Evolutionary conservation across 2,329 filamentous ascomycete genomes (phyloP).

Genomic region (Sarocladiaceae sp.): DNA sequence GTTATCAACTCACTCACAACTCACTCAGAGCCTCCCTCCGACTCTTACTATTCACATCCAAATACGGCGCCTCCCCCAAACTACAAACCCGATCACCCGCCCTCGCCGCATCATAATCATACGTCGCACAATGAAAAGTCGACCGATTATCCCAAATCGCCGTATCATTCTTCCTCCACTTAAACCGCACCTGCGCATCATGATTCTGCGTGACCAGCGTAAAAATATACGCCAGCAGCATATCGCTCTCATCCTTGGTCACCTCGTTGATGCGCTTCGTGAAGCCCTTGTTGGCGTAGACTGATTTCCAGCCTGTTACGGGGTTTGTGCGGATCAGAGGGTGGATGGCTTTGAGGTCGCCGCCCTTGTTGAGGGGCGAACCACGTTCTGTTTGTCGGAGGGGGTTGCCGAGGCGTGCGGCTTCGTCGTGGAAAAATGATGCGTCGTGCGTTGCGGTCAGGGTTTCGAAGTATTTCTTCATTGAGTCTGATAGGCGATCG

Average conservation of each 20-base stretch:
- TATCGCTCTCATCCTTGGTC: conserved; percentile 48
- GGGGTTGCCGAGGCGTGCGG: conserved; percentile 40
- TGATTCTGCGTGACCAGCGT: conserved; percentile 50
- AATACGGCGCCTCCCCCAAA: conserved; percentile 39
- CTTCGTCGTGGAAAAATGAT: conserved; percentile 41
- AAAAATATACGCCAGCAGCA: conserved; percentile 44
- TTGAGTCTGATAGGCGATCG: conserved; percentile 45
- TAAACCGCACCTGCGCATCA: conserved; percentile 52
- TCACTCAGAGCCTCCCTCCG: conserved; percentile 31
- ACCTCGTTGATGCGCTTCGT: conserved; percentile 52
- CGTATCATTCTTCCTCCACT: conserved; percentile 48
- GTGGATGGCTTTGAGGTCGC: conserved; percentile 43
- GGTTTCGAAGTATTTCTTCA: conserved; percentile 42
- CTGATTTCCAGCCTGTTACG: conserved; percentile 54
- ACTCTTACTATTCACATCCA: conserved; percentile 32
- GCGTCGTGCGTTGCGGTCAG: conserved; percentile 22
- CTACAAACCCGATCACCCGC: conserved; percentile 38
- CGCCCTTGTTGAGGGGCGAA: conserved; percentile 53
- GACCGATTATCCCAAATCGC: conserved; percentile 65
- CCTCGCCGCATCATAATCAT: conserved; percentile 47
- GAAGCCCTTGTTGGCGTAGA: conserved; percentile 48
- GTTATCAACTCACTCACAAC: too few species aligned
- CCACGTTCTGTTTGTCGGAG: conserved; percentile 42
- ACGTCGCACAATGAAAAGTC: conserved; percentile 51
- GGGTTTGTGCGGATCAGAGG: conserved; percentile 57